Percentiles rank a stretch among this genome's conserved stretches.
phyloP scores from a whole-genome alignment of 192 early-diverging fungal genomes.

The Globomyces pollinis-pini region DNA sequence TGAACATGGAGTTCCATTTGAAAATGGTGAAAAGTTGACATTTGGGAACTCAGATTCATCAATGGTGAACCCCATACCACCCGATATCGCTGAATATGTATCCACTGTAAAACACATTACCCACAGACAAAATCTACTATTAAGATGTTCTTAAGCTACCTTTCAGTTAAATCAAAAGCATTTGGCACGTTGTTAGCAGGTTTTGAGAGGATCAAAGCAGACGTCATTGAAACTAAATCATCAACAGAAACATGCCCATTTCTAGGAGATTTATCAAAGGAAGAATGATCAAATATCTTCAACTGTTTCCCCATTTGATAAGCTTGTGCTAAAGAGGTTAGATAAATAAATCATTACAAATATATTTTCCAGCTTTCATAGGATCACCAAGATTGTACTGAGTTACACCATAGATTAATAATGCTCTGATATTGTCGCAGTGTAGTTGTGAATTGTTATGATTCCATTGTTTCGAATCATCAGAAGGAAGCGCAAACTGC shows the following conservation, averaged over 20 bases:
- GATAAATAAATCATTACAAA: too few species aligned
- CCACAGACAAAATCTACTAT: background rate
- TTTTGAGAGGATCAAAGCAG: background rate
- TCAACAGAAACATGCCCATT: background rate
- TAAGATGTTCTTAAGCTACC: background rate
- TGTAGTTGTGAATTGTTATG: too few species aligned
- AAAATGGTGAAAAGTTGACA: background rate
- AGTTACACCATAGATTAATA: background rate
- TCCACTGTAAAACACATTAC: background rate
- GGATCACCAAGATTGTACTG: background rate
- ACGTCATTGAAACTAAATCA: slow-evolving; percentile 1
- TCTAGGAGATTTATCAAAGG: background rate
- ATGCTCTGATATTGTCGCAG: slow-evolving; percentile 3
- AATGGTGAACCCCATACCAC: background rate
- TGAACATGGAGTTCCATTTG: background rate
- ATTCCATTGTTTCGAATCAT: too few species aligned
- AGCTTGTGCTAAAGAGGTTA: too few species aligned
- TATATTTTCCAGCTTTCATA: background rate
- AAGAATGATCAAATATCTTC: background rate
- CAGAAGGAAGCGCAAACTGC: too few species aligned
- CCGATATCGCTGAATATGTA: background rate
- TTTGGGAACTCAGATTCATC: background rate
- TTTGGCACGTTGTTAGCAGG: too few species aligned
- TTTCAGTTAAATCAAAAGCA: too few species aligned
- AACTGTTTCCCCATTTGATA: background rate